Base-by-base conservation (phyloP, 371 early-diverging fungal species). In the Saksenaea oblongispora region DNA sequence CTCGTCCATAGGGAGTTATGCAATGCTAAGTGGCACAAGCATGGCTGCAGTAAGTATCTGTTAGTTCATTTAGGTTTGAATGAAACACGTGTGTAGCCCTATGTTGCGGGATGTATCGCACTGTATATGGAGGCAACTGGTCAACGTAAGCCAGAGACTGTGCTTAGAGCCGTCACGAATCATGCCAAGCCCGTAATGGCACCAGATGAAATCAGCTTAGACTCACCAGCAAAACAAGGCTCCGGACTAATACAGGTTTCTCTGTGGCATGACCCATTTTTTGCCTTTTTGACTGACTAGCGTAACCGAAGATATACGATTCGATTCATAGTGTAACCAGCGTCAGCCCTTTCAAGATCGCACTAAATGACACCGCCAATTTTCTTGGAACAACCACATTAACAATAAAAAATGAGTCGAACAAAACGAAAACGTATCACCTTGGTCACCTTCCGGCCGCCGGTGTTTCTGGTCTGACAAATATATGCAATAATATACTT, bases 41-140 rank as follows among this genome's bases (percentile, higher is more conserved):
- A 68, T 68, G 69, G 64, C 64, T 35, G 51, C 69, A 14, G 69
- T 68, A 60, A 68, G 59, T 5, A 22, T n/a, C 11, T 11, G 5
- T n/a, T 11, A 11, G 9, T 47, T 47, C 22, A 18, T 34, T 44
- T 31, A 7, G 42, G 9, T 42, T 17, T 10, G 9, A 53, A 7
- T 11, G n/a, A 11, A 26, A 34, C 37, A 5, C 15, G 42, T 22
- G 42, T 22, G 7, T 51, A 68, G 69, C 64, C 69, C 3, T 68
- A 68, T 54, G 15, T 68, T 13, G 15, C 61, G 1, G 69, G 64
- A 5, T 56, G 61, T 27, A 34, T 64, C 5, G 64, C 69, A 2
- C n/a, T 68, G 28, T 64, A 61, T 22, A 63, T 68, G 64, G 41
- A 68, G 47, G 64, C 69, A 18, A 64, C 59, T n/a, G 57, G 61